Percentiles rank a stretch among this genome's conserved stretches.
phyloP scores from a whole-genome alignment of 768 basidiomycete genomes.

The Mycena venus region DNA sequence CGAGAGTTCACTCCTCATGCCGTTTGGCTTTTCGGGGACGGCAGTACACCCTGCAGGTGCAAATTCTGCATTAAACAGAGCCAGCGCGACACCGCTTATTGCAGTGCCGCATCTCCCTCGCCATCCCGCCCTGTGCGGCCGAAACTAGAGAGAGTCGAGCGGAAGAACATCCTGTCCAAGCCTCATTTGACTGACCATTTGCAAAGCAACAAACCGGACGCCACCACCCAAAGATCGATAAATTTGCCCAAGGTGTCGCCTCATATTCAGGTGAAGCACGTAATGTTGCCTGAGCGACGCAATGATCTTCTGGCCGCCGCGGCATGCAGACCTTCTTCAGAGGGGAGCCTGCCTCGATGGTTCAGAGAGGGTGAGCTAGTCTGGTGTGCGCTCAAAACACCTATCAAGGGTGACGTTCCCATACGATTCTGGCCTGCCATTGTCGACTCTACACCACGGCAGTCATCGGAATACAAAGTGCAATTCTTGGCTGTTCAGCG shows the following conservation, averaged over 20 bases:
- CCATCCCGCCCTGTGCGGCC: slow-evolving; percentile 42
- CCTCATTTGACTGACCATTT: slow-evolving; percentile 18
- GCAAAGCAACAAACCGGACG: slow-evolving; percentile 41
- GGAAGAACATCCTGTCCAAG: slow-evolving; percentile 25
- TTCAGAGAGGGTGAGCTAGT: slow-evolving; percentile 79
- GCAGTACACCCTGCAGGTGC: slow-evolving; percentile 71
- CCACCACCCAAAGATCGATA: slow-evolving; percentile 55
- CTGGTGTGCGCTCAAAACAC: slow-evolving; percentile 71
- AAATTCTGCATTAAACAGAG: slow-evolving; percentile 82
- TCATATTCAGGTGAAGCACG: slow-evolving; percentile 52
- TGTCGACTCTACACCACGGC: too few species aligned
- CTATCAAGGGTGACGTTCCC: slow-evolving; percentile 62
- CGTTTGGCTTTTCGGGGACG: slow-evolving; percentile 78
- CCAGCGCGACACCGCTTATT: slow-evolving; percentile 77
- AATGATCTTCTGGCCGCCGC: slow-evolving; percentile 74
- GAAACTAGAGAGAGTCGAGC: slow-evolving; percentile 30
- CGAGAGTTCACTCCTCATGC: slow-evolving; percentile 91
- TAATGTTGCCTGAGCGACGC: slow-evolving; percentile 73
- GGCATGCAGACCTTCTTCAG: slow-evolving; percentile 59
- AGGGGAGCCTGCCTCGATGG: slow-evolving; percentile 61
- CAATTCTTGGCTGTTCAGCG: slow-evolving; percentile 73
- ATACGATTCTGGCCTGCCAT: slow-evolving; percentile 84
- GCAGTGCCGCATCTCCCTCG: slow-evolving; percentile 39
- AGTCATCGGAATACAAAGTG: too few species aligned
- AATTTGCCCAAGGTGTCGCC: slow-evolving; percentile 48